Conservation (phyloP, 1,284 basidiomycete genomes). For the Malassezia vespertilionis region DNA sequence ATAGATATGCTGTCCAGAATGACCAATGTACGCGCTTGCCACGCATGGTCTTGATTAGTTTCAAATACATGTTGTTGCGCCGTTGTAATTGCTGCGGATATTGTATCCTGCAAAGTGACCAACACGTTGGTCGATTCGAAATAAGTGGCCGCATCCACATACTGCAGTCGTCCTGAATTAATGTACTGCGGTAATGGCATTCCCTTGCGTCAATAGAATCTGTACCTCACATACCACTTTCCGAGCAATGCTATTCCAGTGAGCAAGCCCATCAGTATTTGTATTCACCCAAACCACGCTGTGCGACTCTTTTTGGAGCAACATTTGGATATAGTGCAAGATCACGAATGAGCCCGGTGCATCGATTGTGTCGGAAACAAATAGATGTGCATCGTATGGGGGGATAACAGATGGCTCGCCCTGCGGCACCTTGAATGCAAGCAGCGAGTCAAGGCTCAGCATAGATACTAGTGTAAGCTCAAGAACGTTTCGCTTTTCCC, state of each 20-base stretch:
- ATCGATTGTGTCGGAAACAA: slow-evolving; percentile 14
- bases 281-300: slow-evolving; percentile 9
- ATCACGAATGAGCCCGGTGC: slow-evolving; percentile 11
- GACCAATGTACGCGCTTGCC: slow-evolving; percentile 2
- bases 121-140: background rate
- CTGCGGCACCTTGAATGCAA: background rate
- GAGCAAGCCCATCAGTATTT: slow-evolving; percentile 6
- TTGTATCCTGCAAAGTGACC: background rate
- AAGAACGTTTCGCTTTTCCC: too few species aligned
- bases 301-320: background rate
- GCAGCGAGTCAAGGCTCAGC: slow-evolving; percentile 2
- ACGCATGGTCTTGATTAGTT: background rate
- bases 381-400: slow-evolving; percentile 9
- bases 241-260: slow-evolving; percentile 8
- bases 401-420: background rate
- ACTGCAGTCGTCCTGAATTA: background rate
- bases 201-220: background rate
- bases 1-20: slow-evolving; percentile 7
- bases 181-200: background rate
- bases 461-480: slow-evolving; percentile 4
- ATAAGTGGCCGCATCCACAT: background rate
- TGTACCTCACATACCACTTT: slow-evolving; percentile 3
- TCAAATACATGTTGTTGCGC: background rate
- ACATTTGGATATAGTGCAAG: slow-evolving; percentile 2
- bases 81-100: background rate